Conservation (phyloP, 108 stramenopile genomes). For the Epithemia pelagica region DNA sequence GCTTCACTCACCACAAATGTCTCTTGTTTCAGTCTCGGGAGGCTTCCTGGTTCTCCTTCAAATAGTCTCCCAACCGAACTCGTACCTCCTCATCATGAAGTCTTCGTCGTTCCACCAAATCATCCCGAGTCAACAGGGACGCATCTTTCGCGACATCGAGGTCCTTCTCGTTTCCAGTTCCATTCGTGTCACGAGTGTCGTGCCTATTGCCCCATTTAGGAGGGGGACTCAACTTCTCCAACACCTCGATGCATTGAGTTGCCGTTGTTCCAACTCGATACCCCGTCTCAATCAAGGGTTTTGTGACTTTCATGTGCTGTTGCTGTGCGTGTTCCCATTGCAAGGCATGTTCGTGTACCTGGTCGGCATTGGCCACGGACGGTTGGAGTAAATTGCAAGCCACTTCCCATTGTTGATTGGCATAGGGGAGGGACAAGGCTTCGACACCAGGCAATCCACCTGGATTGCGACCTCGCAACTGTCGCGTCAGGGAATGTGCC, state of each 20-base stretch:
- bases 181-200: too few species aligned
- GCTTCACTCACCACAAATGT: too few species aligned
- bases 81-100: too few species aligned
- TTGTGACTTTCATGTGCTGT: conserved; percentile 1
- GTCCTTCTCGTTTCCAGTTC: too few species aligned
- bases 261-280: conserved; percentile 65
- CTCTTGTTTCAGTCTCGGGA: too few species aligned
- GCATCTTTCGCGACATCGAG: too few species aligned
- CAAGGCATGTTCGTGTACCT: conserved; percentile 25
- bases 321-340: conserved; percentile 33
- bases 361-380: conserved; percentile 24
- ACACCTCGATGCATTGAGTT: conserved; percentile 33
- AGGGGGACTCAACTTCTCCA: too few species aligned
- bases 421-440: conserved; percentile 71
- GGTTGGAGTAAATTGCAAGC: conserved; percentile 74
- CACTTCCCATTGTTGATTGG: conserved; percentile 55
- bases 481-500: conserved; percentile 54
- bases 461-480: conserved; percentile 57
- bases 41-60: too few species aligned
- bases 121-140: too few species aligned
- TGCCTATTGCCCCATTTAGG: too few species aligned
- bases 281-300: conserved; percentile 28
- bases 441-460: conserved; percentile 69
- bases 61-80: too few species aligned
- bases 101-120: too few species aligned